Evolutionary conservation across 169 alveolate species (phyloP).

Genomic region (Pseudocohnilembus persalinus): DNA sequence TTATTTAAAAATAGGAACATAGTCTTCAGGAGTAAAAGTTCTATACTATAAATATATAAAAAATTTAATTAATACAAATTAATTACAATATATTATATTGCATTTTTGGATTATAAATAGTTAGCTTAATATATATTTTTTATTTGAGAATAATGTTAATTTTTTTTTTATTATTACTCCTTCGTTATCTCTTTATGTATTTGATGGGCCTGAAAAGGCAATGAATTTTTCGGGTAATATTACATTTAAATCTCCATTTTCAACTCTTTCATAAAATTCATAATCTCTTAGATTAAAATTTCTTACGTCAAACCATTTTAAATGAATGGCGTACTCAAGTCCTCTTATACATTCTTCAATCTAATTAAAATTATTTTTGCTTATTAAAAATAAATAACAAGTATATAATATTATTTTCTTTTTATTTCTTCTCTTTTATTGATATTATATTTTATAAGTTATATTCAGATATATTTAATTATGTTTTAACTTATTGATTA

Average conservation of each 20-base stretch:
- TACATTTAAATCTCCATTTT: conserved; percentile 95
- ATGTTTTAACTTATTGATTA: no score
- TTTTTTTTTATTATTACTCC: conserved; percentile 44
- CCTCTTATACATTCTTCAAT: conserved; percentile 91
- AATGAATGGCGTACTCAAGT: conserved; percentile 89
- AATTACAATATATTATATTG: not conserved
- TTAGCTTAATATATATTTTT: not conserved
- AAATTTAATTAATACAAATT: not conserved
- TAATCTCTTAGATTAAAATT: conserved; percentile 87
- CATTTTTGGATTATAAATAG: not conserved
- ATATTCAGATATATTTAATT: no score
- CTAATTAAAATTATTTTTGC: conserved; percentile 12
- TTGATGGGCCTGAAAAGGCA: conserved; percentile 92
- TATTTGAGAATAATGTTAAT: no score
- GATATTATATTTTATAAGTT: no score
- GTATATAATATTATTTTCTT: no score
- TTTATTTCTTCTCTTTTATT: no score
- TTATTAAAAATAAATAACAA: not conserved
- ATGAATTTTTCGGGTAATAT: conserved; percentile 91
- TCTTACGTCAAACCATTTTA: conserved; percentile 92
- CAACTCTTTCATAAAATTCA: conserved; percentile 90
- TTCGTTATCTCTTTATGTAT: conserved; percentile 64
- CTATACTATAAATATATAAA: conserved; percentile 26
- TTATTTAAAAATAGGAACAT: conserved; percentile 87
- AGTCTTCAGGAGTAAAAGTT: conserved; percentile 89